These are phyloP conservation scores for Sporisorium reilianum DNA, from an alignment of 1,284 basidiomycete genomes.

Conservation along the genomic window DNA sequence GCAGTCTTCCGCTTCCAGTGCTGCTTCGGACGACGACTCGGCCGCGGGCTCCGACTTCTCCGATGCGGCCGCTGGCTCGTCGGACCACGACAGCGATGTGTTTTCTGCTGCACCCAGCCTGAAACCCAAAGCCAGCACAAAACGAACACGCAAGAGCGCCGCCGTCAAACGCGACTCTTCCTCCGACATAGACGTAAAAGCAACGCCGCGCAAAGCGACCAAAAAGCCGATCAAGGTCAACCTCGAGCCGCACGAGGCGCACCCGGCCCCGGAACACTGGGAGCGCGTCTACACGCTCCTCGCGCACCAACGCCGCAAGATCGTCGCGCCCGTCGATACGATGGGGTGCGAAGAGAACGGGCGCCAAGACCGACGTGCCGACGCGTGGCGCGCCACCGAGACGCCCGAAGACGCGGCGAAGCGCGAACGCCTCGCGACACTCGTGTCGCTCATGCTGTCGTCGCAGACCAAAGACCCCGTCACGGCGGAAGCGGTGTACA, in stretches of 20 bases:
- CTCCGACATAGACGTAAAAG: background rate
- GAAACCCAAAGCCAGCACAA: background rate
- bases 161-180: background rate
- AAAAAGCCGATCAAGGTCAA: conserved; percentile 63
- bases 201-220: conserved; percentile 43
- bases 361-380: conserved; percentile 49
- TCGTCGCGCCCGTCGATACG: conserved; percentile 68
- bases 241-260: conserved; percentile 56
- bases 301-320: conserved; percentile 51
- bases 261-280: conserved; percentile 61
- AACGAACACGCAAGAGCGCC: conserved; percentile 6
- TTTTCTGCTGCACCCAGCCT: conserved; percentile 7
- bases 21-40: conserved; percentile 15
- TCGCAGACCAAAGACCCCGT: conserved; percentile 80
- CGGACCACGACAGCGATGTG: conserved; percentile 27
- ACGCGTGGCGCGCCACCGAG: conserved; percentile 42
- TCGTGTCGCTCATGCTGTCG: conserved; percentile 93
- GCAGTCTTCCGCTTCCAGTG: conserved; percentile 2
- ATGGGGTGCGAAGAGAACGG: conserved; percentile 69
- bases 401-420: conserved; percentile 66
- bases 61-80: background rate
- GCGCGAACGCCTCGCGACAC: conserved; percentile 83
- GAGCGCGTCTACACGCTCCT: conserved; percentile 49
- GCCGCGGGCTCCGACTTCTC: conserved; percentile 26
- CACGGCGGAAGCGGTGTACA: conserved; percentile 83